A percentile compares a stretch with the other conserved stretches of the same genome.
Evolutionary conservation across 352 stramenopile species (phyloP).

Genomic region (Blastocystis hominis): DNA sequence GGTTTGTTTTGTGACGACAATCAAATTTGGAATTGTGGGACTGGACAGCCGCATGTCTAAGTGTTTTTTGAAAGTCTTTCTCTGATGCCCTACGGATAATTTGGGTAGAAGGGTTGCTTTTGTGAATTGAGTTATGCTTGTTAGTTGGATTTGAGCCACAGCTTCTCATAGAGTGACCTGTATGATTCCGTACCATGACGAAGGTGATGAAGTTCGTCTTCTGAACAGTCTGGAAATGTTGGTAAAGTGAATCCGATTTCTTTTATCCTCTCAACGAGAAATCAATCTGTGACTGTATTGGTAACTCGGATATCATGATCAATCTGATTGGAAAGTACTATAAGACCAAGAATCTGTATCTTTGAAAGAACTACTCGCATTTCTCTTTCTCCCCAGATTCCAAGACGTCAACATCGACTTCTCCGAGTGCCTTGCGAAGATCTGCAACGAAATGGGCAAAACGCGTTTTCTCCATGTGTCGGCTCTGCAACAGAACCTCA

Average conservation of each 20-base stretch:
- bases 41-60: background rate
- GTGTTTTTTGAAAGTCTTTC: background rate
- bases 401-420: too few species aligned
- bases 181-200: constrained; percentile 76
- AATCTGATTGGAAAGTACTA: too few species aligned
- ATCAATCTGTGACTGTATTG: constrained; percentile 64
- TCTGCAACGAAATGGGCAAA: too few species aligned
- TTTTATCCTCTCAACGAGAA: constrained; percentile 75
- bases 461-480: too few species aligned
- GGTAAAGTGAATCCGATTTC: constrained; percentile 74
- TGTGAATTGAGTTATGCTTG: background rate
- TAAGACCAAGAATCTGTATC: too few species aligned
- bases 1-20: too few species aligned
- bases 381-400: too few species aligned
- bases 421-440: too few species aligned
- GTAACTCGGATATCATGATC: constrained; percentile 84
- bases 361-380: background rate
- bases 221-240: constrained; percentile 82
- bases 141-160: too few species aligned
- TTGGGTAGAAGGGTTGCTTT: too few species aligned
- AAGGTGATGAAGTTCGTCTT: constrained; percentile 81
- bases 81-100: background rate
- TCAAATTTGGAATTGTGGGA: background rate
- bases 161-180: too few species aligned
- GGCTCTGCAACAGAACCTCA: too few species aligned